Evolutionary conservation across 495 filamentous ascomycete species (phyloP), one percentile per base, ranked within the genome.

Genomic region (Penicillium daleae): DNA sequence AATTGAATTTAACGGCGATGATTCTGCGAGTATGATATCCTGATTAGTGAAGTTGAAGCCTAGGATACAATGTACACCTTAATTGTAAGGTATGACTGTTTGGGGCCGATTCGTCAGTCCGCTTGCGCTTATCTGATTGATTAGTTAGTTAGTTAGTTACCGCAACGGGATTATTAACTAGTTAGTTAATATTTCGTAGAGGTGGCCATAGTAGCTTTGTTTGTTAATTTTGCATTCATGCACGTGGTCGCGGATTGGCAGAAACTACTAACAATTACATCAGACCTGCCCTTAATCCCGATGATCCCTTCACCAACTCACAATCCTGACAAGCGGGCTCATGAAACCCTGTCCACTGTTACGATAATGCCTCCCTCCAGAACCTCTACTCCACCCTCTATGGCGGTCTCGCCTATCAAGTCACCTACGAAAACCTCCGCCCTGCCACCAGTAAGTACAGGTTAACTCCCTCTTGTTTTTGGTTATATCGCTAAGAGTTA

Each of bases 221-320:
- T 37, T 37, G 33, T 37, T 37, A 13, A 13, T 37, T 15, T 37
- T 37, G 33, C 33, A 37, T 37, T 37, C 10, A 37, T 37, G 10
- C 33, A 7, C 29, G 29, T 31, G 29, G 29, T n/a, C n/a, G n/a
- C n/a, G n/a, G n/a, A n/a, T n/a, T n/a, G n/a, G n/a, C n/a, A n/a
- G n/a, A n/a, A n/a, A 40, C 37, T 40, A 40, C 40, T 21, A 44
- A 44, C 24, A 51, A 31, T 51, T 17, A 31, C 49, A 51, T 51
- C 49, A 29, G 49, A 31, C 22, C 26, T 51, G 12, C 26, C 26
- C 8, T 6, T 17, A n/a, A 51, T 31, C 22, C 13, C 44, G n/a
- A 12, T 51, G 49, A 51, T 51, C 13, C 0, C n/a, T 51, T 31
- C 29, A 51, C 24, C 26, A n/a, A 51, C 24, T n/a, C 12, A 31